Evolutionary conservation across 108 stramenopile genomes (phyloP).

Genomic region (Nitzschia inconspicua): DNA sequence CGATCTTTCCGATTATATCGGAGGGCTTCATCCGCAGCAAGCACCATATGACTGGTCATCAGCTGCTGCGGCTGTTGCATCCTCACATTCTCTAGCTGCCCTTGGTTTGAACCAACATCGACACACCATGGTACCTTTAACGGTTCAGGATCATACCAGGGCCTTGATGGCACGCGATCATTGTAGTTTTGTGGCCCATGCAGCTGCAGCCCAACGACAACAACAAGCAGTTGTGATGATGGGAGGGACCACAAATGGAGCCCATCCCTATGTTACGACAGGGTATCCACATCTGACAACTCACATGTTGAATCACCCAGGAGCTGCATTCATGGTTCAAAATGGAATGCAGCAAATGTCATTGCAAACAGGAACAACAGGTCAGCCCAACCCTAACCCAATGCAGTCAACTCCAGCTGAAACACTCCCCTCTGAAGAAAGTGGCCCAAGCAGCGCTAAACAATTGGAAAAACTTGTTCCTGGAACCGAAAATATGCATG

Average conservation of each 20-base stretch:
- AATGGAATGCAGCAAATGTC: constrained; percentile 2
- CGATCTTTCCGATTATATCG: constrained; percentile 33
- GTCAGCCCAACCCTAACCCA: neutral
- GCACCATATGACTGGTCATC: constrained; percentile 27
- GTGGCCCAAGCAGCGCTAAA: too few species aligned
- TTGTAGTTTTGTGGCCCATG: constrained; percentile 12
- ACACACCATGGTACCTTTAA: constrained; percentile 30
- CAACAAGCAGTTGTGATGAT: constrained; percentile 30
- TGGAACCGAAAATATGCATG: too few species aligned
- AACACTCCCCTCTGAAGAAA: too few species aligned
- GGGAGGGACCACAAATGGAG: constrained; percentile 12
- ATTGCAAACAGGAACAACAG: neutral
- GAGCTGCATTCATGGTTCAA: constrained; percentile 18
- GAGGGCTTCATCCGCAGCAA: constrained; percentile 21
- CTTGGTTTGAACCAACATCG: constrained; percentile 23
- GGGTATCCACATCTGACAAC: constrained; percentile 25
- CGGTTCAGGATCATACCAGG: constrained; percentile 39
- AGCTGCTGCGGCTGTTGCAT: constrained; percentile 34
- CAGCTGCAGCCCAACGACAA: constrained; percentile 25
- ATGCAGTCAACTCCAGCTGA: too few species aligned
- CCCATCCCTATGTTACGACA: neutral
- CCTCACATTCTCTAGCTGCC: constrained; percentile 31
- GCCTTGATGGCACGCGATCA: constrained; percentile 34
- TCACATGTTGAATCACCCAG: constrained; percentile 18
- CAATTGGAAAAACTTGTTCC: too few species aligned